Percentiles rank a stretch among this genome's conserved stretches.
phyloP scores from a whole-genome alignment of 2,329 filamentous ascomycete genomes.

The Alternaria alternata region DNA sequence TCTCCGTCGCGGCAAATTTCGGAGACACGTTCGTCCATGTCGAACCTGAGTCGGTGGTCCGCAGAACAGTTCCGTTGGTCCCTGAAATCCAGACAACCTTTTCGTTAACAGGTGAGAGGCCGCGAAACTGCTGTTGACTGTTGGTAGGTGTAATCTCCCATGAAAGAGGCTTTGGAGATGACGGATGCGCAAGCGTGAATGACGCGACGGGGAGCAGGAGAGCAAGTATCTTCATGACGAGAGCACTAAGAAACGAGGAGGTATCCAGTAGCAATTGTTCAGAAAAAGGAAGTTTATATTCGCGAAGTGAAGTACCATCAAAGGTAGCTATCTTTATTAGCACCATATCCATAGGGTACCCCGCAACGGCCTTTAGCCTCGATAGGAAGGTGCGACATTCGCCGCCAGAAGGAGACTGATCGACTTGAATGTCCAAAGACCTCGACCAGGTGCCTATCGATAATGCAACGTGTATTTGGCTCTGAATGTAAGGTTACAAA shows the following conservation, averaged over 20 bases:
- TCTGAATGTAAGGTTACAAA: background rate
- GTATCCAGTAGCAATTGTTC: background rate
- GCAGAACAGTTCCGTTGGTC: constrained; percentile 38
- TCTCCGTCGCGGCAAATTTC: constrained; percentile 20
- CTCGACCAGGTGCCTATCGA: background rate
- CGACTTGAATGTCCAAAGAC: background rate
- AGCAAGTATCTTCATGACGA: constrained; percentile 4
- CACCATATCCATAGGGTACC: background rate
- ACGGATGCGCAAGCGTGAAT: background rate
- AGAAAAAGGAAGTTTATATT: background rate
- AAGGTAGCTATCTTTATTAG: background rate
- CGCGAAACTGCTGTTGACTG: constrained; percentile 38
- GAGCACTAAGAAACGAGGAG: background rate
- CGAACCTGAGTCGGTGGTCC: constrained; percentile 31
- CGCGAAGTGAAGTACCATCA: background rate
- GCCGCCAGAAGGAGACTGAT: background rate
- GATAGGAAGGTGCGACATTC: constrained; percentile 12
- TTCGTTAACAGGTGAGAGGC: constrained; percentile 32
- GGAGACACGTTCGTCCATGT: constrained; percentile 40
- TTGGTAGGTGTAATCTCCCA: constrained; percentile 37
- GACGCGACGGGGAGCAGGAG: background rate
- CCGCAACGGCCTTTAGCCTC: constrained; percentile 7
- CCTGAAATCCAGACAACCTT: constrained; percentile 36
- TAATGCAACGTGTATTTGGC: background rate
- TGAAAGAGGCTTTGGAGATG: constrained; percentile 3